Evolutionary conservation across 83 land plant species (phyloP), one percentile per base, ranked within the genome.

Genomic region (Picea abies): DNA sequence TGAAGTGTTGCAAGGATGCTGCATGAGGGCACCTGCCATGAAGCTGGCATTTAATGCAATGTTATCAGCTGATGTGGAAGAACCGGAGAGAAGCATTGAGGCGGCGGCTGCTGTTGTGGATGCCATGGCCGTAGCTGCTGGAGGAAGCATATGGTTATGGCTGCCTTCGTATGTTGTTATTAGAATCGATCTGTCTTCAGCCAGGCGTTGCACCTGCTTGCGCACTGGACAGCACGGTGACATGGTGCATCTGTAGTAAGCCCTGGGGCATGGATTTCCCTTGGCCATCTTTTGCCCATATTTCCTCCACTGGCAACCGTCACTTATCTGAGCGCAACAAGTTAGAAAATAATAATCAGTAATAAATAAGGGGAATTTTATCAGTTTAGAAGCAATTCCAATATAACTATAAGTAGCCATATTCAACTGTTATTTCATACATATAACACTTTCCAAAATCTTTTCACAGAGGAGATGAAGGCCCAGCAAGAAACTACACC

Each of bases 111-210:
- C 85, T 60, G 93, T 91, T 61, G 87, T 88, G 77, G 84, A 81
- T n/a, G 89, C 89, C 90, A 88, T 88, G 22, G 89, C 89, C 17
- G 84, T 87, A 80, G 93, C 93, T 23, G 92, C 87, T 25, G 89
- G 75, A 0, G 93, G 91, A 16, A 93, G 90, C 14, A 90, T 91
- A 76, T 93, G 95, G 91, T 93, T 89, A 85, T 93, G 95, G 9
- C 67, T 87, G 65, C 95, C 95, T 72, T 93, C 93, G 66, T 93
- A 93, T n/a, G 95, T 93, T 8, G 93, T 93, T 39, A 91, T 88
- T 63, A 93, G 80, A 44, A 93, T 88, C 11, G 91, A 83, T 79
- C 63, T 84, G 81, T 91, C 95, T 47, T 93, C 90, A 0, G 86
- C 86, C 78, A 91, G 88, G 49, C 95, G 84, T 84, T 93, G 95